Evolutionary conservation across 306 rosid genomes (phyloP).

Genomic region (Dalbergia cochinchinensis): DNA sequence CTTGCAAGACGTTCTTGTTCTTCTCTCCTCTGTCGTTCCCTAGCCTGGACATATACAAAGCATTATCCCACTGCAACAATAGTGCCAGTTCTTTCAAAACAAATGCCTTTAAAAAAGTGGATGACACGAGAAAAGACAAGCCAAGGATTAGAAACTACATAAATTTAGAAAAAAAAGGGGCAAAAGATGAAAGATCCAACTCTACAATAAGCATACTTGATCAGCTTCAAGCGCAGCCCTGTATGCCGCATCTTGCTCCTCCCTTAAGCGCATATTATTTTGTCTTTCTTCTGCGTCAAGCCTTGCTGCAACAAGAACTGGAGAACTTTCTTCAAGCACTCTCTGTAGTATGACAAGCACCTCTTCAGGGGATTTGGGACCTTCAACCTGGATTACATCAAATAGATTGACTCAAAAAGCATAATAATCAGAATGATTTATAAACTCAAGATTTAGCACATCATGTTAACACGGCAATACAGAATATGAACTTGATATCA

Average conservation of each 20-base stretch:
- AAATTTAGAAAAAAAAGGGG: neutral
- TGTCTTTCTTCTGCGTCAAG: slow-evolving; percentile 93
- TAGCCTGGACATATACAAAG: slow-evolving; percentile 67
- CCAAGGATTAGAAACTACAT: neutral
- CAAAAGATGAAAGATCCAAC: slow-evolving; percentile 14
- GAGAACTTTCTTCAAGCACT: slow-evolving; percentile 93
- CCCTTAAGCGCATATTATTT: slow-evolving; percentile 79
- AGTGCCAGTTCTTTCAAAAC: slow-evolving; percentile 36
- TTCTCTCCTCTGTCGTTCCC: slow-evolving; percentile 89
- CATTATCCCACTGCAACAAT: slow-evolving; percentile 41
- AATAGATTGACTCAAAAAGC: slow-evolving; percentile 36
- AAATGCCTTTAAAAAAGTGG: slow-evolving; percentile 7
- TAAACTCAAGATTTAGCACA: slow-evolving; percentile 22
- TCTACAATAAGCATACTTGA: slow-evolving; percentile 69
- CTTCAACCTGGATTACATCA: slow-evolving; percentile 75
- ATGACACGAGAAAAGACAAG: slow-evolving; percentile 32
- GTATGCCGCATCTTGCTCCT: slow-evolving; percentile 99
- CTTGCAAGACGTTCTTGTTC: slow-evolving; percentile 93
- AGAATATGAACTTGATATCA: slow-evolving; percentile 21
- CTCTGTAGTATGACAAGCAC: slow-evolving; percentile 76
- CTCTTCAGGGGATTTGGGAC: slow-evolving; percentile 90
- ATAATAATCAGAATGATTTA: slow-evolving; percentile 34
- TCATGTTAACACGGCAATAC: slow-evolving; percentile 26
- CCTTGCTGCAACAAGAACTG: slow-evolving; percentile 85
- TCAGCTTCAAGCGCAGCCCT: slow-evolving; percentile 99